These are phyloP conservation scores for Ustilaginoidea virens DNA, from an alignment of 2,329 filamentous ascomycete genomes.

Conservation along the genomic window DNA sequence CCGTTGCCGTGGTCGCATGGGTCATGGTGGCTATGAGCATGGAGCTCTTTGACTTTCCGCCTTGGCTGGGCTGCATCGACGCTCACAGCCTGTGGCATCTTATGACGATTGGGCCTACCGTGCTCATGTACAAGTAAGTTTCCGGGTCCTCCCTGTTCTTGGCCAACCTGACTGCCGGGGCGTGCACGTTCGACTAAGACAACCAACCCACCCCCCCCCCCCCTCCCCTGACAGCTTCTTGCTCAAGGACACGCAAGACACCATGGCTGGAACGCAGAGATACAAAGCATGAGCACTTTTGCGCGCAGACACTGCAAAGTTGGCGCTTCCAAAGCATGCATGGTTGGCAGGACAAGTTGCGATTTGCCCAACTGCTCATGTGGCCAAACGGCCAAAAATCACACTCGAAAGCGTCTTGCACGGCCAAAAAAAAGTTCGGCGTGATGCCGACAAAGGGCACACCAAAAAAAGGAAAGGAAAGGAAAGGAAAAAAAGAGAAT, in stretches of 20 bases:
- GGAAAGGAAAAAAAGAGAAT: too few species aligned
- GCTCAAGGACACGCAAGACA: constrained; percentile 70
- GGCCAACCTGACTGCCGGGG: too few species aligned
- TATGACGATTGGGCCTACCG: constrained; percentile 73
- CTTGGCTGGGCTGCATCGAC: constrained; percentile 67
- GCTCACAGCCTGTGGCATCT: constrained; percentile 94
- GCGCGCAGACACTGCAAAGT: too few species aligned
- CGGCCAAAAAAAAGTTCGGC: too few species aligned
- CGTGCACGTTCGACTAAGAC: too few species aligned
- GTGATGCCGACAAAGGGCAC: too few species aligned
- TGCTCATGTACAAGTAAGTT: constrained; percentile 90
- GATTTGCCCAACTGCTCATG: too few species aligned
- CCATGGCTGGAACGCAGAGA: constrained; percentile 52
- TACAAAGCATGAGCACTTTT: constrained; percentile 54
- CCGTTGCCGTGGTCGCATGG: constrained; percentile 82
- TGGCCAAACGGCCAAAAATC: too few species aligned
- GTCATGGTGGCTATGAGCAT: constrained; percentile 87
- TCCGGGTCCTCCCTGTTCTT: neutral
- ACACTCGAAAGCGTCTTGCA: too few species aligned
- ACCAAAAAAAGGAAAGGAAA: too few species aligned
- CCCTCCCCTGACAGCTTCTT: constrained; percentile 50
- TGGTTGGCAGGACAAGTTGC: too few species aligned
- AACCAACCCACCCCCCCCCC: neutral
- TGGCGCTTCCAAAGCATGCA: too few species aligned
- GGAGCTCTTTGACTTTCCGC: constrained; percentile 88